phyloP scores from a whole-genome alignment of 768 basidiomycete species.

The Russula ochroleuca region DNA sequence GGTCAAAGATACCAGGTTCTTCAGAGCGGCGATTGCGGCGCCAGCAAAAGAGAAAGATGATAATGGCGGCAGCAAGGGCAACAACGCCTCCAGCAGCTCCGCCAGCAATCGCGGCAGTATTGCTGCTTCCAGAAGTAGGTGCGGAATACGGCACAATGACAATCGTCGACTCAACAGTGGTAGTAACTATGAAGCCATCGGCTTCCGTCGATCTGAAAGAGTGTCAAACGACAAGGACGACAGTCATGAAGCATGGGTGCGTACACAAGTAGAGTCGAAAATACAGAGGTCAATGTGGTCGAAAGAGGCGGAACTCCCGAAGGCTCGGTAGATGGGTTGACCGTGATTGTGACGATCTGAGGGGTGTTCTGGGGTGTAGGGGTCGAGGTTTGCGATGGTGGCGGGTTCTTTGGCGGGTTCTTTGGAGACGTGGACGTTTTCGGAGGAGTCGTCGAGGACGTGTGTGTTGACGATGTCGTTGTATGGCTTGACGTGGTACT shows the following conservation, averaged over 20 bases:
- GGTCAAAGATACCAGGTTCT: conserved; percentile 50
- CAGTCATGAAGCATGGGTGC: background rate
- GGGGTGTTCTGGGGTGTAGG: background rate
- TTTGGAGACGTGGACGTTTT: no score
- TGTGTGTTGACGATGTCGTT: background rate
- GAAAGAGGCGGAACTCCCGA: background rate
- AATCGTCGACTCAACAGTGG: conserved; percentile 23
- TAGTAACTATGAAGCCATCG: conserved; percentile 19
- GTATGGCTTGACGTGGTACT: no score
- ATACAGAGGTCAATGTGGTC: conserved; percentile 9
- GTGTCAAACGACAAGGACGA: background rate
- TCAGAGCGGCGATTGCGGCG: conserved; percentile 33
- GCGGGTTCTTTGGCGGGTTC: background rate
- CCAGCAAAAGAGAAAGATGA: conserved; percentile 33
- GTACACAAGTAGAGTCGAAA: conserved; percentile 11
- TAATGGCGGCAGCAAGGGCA: conserved; percentile 28
- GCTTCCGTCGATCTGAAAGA: conserved; percentile 17
- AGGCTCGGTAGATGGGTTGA: no score
- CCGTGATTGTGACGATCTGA: background rate
- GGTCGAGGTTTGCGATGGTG: background rate
- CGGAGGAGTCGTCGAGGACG: background rate
- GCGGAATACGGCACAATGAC: conserved; percentile 28
- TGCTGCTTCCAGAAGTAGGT: conserved; percentile 15
- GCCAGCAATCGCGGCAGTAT: conserved; percentile 33
- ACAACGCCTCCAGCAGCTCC: conserved; percentile 32